Evolutionary conservation across 805 yeast species (phyloP).

Genomic region (Debaryomyces castellii): DNA sequence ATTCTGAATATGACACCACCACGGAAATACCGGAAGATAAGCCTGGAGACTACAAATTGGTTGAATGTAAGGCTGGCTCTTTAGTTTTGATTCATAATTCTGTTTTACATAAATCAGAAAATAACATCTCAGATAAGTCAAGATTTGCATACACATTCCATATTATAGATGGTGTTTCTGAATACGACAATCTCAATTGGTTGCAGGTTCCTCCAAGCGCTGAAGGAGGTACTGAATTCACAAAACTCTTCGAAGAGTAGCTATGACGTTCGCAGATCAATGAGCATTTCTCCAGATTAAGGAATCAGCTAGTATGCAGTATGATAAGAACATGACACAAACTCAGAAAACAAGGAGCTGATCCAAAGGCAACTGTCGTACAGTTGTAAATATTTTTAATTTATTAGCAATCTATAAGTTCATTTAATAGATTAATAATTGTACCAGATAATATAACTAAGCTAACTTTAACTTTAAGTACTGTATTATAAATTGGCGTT

Average conservation of each 20-base stretch:
- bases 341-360: background rate
- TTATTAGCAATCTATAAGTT: background rate
- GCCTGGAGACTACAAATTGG: slow-evolving; percentile 44
- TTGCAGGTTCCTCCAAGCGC: slow-evolving; percentile 65
- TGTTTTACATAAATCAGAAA: slow-evolving; percentile 70
- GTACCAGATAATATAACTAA: background rate
- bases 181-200: slow-evolving; percentile 71
- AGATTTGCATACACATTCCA: slow-evolving; percentile 82
- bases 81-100: slow-evolving; percentile 69
- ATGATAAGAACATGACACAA: background rate
- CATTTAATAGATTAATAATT: background rate
- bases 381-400: background rate
- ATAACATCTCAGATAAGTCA: slow-evolving; percentile 52
- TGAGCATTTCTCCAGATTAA: background rate
- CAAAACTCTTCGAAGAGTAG: slow-evolving; percentile 38
- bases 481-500: too few relatives aligned
- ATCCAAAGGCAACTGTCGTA: background rate
- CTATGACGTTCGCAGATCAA: background rate
- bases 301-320: background rate
- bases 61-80: slow-evolving; percentile 71
- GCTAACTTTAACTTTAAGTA: too few relatives aligned
- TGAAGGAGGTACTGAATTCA: slow-evolving; percentile 60
- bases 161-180: slow-evolving; percentile 63
- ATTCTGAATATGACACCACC: slow-evolving; percentile 23
- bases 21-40: slow-evolving; percentile 21